Percentiles rank a stretch among this genome's conserved stretches.
Evolutionary conservation across 768 basidiomycete genomes (phyloP).

Genomic region (Hygrophorus russula): DNA sequence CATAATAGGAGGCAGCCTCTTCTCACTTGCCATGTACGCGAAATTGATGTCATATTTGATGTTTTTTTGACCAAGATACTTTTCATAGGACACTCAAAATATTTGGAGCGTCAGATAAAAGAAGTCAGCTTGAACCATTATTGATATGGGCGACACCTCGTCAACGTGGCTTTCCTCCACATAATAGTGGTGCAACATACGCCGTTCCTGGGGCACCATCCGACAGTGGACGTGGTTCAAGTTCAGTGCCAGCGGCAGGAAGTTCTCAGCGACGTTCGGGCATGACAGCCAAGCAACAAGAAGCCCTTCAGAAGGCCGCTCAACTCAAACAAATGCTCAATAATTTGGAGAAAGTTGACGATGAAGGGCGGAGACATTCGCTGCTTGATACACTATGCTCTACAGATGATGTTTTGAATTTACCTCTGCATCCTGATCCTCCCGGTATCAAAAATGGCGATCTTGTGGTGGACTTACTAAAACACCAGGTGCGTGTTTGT

Average conservation of each 20-base stretch:
- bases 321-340: slow-evolving; percentile 58
- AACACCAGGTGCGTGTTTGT: slow-evolving; percentile 54
- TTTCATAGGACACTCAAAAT: slow-evolving; percentile 53
- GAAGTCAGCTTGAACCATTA: slow-evolving; percentile 48
- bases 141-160: slow-evolving; percentile 69
- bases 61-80: background rate
- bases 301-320: slow-evolving; percentile 45
- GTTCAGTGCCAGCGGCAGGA: too few species aligned
- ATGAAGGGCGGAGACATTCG: slow-evolving; percentile 60
- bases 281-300: slow-evolving; percentile 32
- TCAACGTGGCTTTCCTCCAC: slow-evolving; percentile 42
- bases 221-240: background rate
- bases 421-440: slow-evolving; percentile 63
- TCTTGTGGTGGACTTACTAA: slow-evolving; percentile 61
- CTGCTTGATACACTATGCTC: slow-evolving; percentile 61
- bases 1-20: slow-evolving; percentile 33
- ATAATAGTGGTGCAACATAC: slow-evolving; percentile 11
- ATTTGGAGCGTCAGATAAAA: slow-evolving; percentile 54
- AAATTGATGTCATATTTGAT: background rate
- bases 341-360: slow-evolving; percentile 65
- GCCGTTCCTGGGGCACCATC: background rate
- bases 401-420: slow-evolving; percentile 55
- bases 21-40: slow-evolving; percentile 52
- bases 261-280: background rate
- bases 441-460: slow-evolving; percentile 59